Base-by-base conservation (phyloP, 164 flowering plant genomes). In the Aristolochia fimbriata region DNA sequence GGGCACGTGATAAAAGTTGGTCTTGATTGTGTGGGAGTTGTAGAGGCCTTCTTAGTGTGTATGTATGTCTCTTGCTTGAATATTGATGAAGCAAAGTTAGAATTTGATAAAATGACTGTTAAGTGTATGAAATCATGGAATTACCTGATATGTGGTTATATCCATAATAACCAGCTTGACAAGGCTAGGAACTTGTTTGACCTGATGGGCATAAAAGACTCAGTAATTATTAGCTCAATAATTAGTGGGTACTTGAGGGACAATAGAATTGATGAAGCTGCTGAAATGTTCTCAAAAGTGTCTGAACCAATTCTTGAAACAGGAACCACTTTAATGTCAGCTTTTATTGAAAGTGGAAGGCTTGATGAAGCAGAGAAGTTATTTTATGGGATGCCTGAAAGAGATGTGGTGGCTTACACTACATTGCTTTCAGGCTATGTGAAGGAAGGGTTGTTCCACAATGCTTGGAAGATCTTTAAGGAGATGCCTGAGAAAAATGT, bases 381-480 rank as follows among this genome's bases (percentile, higher is more conserved):
- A 24, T 61, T 61, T 33, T 14, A 51, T 50, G 25, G 41, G 45
- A 50, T 61, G 57, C 57, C 64, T 31, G 17, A 61, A 17, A 25
- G 45, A 30, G 64, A 61, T 61, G 48, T 22, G 15, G 16, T 61
- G 24, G 55, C 64, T 30, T 61, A 20, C 48, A 49, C 64, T 17
- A 37, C n/a, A 31, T 33, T 61, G 56, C 27, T 61, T 21, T 31
- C 22, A 50, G 64, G 64, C 27, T 61, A 50, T 50, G 17, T 61
- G 48, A 50, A 37, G 24, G 56, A 27, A 33, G 64, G 64, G 4
- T 31, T 16, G 64, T 19, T 61, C 21, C 22, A 2, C 13, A 37
- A 61, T 50, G 64, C 64, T 10, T 50, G 57, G 47, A 55, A 61
- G 16, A 30, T 61, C n/a, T 61, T 61, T 41, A 31, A 51, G 17